Percentiles rank a stretch among this genome's conserved stretches.
Conservation (phyloP, 768 basidiomycete species). For the Royoungia palumana region DNA sequence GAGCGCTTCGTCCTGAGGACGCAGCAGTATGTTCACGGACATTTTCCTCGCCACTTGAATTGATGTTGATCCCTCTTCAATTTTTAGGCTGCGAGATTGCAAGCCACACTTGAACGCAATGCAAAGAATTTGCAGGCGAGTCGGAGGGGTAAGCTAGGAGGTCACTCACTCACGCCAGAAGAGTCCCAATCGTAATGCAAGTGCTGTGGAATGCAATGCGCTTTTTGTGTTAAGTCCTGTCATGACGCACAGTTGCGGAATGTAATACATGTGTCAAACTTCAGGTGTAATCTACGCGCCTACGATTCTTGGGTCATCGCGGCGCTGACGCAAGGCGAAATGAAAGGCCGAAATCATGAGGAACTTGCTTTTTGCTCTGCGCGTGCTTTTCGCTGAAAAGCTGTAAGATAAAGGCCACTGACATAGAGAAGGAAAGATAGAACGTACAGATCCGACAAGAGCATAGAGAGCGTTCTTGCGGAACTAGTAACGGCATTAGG, state of each 20-base stretch:
- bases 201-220: conserved; percentile 4
- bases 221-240: conserved; percentile 13
- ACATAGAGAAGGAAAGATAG: neutral
- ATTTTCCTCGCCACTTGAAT: neutral
- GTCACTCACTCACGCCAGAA: conserved; percentile 21
- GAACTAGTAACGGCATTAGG: conserved; percentile 50
- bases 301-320: conserved; percentile 2
- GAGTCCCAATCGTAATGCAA: conserved; percentile 6
- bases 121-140: conserved; percentile 30
- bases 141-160: conserved; percentile 23
- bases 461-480: conserved; percentile 78
- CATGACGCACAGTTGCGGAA: conserved; percentile 20
- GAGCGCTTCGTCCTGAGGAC: conserved; percentile 76
- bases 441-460: conserved; percentile 68
- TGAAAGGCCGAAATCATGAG: conserved; percentile 23
- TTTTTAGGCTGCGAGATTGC: conserved; percentile 61
- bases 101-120: conserved; percentile 56
- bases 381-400: conserved; percentile 60
- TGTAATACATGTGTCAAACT: conserved; percentile 21
- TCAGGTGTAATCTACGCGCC: conserved; percentile 10
- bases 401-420: neutral
- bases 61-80: neutral
- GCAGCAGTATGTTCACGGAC: conserved; percentile 56
- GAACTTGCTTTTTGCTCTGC: conserved; percentile 54
- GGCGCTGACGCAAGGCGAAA: neutral